Percentiles rank a stretch among this genome's conserved stretches.
phyloP scores from a whole-genome alignment of 2,329 filamentous ascomycete genomes.

The Cladosporium sp. region DNA sequence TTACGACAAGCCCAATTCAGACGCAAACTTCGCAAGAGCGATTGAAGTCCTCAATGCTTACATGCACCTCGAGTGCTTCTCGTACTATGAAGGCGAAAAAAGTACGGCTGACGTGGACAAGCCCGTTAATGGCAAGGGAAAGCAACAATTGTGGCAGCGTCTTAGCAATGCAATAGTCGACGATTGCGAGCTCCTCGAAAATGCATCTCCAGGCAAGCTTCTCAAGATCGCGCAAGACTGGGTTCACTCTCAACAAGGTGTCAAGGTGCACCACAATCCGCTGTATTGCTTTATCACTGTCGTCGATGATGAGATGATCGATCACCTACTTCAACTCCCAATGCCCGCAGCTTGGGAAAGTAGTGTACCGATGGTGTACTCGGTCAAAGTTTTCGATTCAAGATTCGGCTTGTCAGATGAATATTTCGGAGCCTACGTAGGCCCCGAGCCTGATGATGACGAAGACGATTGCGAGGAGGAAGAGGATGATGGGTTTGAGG shows the following conservation, averaged over 20 bases:
- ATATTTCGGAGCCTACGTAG: not conserved
- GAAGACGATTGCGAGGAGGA: not conserved
- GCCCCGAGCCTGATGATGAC: not conserved
- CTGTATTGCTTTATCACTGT: constrained; percentile 1
- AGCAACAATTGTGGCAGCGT: too few species aligned
- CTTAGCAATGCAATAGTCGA: too few species aligned
- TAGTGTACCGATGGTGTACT: not conserved
- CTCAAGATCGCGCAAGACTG: not conserved
- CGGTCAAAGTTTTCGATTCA: constrained; percentile 1
- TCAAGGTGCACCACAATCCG: not conserved
- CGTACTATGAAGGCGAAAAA: not conserved
- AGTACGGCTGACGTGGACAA: not conserved
- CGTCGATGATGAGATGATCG: constrained; percentile 1
- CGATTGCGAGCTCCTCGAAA: not conserved
- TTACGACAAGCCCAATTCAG: too few species aligned
- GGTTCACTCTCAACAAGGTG: constrained; percentile 1
- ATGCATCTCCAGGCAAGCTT: not conserved
- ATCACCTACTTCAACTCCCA: not conserved
- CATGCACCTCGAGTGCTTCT: not conserved
- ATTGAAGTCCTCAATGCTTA: not conserved
- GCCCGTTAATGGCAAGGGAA: not conserved
- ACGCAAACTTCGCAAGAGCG: not conserved
- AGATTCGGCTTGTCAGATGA: not conserved
- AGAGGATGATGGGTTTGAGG: not conserved
- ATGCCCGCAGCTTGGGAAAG: not conserved